Conservation (phyloP, 495 filamentous ascomycete species). For the Daldinia decipiens region DNA sequence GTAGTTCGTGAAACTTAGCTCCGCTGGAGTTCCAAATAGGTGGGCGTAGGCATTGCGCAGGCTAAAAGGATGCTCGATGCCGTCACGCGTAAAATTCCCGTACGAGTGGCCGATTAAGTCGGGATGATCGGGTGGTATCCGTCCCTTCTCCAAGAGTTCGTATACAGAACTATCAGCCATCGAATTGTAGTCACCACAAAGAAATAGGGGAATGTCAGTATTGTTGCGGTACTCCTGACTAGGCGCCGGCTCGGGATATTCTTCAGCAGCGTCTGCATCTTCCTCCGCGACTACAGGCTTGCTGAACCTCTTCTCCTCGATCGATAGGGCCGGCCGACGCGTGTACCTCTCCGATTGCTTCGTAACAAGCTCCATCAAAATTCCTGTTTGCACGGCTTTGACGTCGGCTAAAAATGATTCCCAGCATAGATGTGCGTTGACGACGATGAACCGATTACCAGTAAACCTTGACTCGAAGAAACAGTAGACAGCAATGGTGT, state of each 20-base stretch:
- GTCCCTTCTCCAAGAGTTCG: slow-evolving; percentile 82
- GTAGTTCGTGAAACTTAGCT: slow-evolving; percentile 94
- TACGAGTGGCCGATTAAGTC: slow-evolving; percentile 79
- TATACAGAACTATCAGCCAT: slow-evolving; percentile 84
- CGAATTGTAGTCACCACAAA: slow-evolving; percentile 97
- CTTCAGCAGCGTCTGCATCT: slow-evolving; percentile 47
- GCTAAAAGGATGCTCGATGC: slow-evolving; percentile 93
- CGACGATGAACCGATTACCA: slow-evolving; percentile 87
- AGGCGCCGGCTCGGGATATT: slow-evolving; percentile 60
- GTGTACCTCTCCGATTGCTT: slow-evolving; percentile 85
- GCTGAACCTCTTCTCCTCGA: slow-evolving; percentile 81
- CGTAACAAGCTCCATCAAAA: slow-evolving; percentile 88
- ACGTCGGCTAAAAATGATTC: slow-evolving; percentile 90
- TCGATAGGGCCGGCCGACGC: slow-evolving; percentile 68
- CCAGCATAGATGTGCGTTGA: slow-evolving; percentile 95
- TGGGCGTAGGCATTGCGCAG: slow-evolving; percentile 86
- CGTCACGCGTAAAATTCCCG: slow-evolving; percentile 89
- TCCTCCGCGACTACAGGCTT: slow-evolving; percentile 69
- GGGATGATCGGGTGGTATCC: slow-evolving; percentile 73
- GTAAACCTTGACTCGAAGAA: slow-evolving; percentile 92
- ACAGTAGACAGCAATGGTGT: slow-evolving; percentile 89
- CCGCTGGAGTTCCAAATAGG: slow-evolving; percentile 71
- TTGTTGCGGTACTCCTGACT: slow-evolving; percentile 80
- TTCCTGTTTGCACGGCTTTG: slow-evolving; percentile 93
- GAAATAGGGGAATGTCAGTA: slow-evolving; percentile 86